Percentiles rank a stretch among this genome's conserved stretches.
Conservation (phyloP, 257 asterid genomes). For the Salvia rosmarinus region DNA sequence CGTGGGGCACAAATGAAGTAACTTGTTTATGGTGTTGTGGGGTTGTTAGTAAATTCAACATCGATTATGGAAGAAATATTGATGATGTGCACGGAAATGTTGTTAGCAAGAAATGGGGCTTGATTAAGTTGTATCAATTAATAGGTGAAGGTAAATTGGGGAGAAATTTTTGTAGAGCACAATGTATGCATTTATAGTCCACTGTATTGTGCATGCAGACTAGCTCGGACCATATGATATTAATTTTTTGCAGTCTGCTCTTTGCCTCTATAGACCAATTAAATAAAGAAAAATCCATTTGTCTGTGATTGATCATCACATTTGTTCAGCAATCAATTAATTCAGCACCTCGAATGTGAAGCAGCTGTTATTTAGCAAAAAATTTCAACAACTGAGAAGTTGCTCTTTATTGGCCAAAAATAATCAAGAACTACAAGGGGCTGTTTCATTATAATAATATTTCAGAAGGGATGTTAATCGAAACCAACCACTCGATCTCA, state of each 20-base stretch:
- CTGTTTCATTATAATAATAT: background rate
- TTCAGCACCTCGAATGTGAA: background rate
- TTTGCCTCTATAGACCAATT: background rate
- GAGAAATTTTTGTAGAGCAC: background rate
- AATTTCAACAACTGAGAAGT: background rate
- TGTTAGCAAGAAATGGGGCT: conserved; percentile 28
- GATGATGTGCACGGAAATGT: conserved; percentile 9
- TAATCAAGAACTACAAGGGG: background rate
- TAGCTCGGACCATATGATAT: conserved; percentile 17
- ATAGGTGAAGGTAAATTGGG: background rate
- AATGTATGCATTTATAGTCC: conserved; percentile 17
- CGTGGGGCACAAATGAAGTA: too few species aligned
- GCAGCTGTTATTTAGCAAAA: background rate
- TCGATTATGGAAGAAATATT: background rate
- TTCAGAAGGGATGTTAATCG: too few species aligned
- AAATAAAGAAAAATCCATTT: background rate
- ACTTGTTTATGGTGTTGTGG: background rate
- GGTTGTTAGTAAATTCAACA: background rate
- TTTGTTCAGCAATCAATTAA: background rate
- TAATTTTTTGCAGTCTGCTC: conserved; percentile 14
- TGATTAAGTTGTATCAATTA: background rate
- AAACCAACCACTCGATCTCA: too few species aligned
- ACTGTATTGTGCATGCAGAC: conserved; percentile 26
- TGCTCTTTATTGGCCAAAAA: background rate
- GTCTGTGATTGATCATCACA: background rate